Conservation (phyloP, 768 basidiomycete genomes). For the Lentinula sp. region DNA sequence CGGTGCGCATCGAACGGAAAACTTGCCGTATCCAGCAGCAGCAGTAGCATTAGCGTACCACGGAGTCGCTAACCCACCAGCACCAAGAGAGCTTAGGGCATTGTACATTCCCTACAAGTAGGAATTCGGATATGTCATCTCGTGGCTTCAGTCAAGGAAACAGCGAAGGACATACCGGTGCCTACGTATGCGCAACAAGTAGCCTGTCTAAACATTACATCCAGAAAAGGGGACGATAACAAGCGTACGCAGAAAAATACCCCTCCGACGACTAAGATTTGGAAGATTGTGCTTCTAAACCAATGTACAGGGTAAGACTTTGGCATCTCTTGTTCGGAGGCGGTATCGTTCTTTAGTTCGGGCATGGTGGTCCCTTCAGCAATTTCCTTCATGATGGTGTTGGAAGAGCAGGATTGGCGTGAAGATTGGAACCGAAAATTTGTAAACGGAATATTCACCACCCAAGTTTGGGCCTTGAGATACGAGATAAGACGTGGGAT, state of each 20-base stretch:
- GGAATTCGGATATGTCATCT: background rate
- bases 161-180: conserved; percentile 15
- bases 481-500: background rate
- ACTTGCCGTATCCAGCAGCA: conserved; percentile 22
- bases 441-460: background rate
- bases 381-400: background rate
- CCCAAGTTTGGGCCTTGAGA: background rate
- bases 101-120: conserved; percentile 23
- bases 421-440: background rate
- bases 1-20: background rate
- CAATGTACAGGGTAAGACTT: conserved; percentile 19
- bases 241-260: conserved; percentile 23
- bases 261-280: conserved; percentile 25
- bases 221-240: background rate
- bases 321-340: background rate
- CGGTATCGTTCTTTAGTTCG: conserved; percentile 8
- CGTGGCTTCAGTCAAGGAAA: background rate
- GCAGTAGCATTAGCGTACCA: conserved; percentile 23
- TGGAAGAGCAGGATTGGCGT: background rate
- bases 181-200: conserved; percentile 10
- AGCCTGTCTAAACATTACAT: background rate
- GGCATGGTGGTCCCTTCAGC: conserved; percentile 5
- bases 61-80: conserved; percentile 25
- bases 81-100: conserved; percentile 23
- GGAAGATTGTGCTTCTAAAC: conserved; percentile 24